Conservation (phyloP, 345 rosid genomes). For the Lepidium aucheri region DNA sequence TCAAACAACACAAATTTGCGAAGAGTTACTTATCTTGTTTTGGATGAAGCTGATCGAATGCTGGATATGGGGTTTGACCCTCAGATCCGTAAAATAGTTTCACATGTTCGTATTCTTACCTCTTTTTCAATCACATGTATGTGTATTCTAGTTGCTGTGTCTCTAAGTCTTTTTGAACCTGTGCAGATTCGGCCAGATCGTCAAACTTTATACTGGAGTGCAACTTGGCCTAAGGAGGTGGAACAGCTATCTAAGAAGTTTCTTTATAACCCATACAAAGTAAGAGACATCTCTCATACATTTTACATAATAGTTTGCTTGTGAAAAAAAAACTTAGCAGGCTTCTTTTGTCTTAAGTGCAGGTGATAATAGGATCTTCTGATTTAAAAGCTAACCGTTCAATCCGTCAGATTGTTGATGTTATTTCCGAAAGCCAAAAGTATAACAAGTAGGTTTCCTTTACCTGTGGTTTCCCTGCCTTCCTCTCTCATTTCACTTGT, state of each 20-base stretch:
- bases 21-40: constrained; percentile 91
- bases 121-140: not conserved
- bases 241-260: constrained; percentile 80
- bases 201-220: constrained; percentile 99
- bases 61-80: constrained; percentile 99
- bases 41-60: constrained; percentile 99
- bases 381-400: constrained; percentile 97
- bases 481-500: not conserved
- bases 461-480: not conserved
- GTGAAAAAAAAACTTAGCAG: not conserved
- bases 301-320: not conserved
- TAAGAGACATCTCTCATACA: constrained; percentile 26
- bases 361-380: constrained; percentile 88
- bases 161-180: not conserved
- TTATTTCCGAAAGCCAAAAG: constrained; percentile 86
- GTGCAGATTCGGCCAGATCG: constrained; percentile 93
- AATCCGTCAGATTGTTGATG: constrained; percentile 86
- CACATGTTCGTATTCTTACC: constrained; percentile 49
- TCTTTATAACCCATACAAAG: constrained; percentile 96
- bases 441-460: constrained; percentile 64
- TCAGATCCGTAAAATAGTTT: constrained; percentile 82
- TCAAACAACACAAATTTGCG: constrained; percentile 88
- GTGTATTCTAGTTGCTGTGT: not conserved
- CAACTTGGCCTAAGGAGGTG: constrained; percentile 99
- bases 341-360: constrained; percentile 6